These are phyloP conservation scores for Glaciozyma antarctica DNA, from an alignment of 768 basidiomycete genomes.

Conservation along the genomic window DNA sequence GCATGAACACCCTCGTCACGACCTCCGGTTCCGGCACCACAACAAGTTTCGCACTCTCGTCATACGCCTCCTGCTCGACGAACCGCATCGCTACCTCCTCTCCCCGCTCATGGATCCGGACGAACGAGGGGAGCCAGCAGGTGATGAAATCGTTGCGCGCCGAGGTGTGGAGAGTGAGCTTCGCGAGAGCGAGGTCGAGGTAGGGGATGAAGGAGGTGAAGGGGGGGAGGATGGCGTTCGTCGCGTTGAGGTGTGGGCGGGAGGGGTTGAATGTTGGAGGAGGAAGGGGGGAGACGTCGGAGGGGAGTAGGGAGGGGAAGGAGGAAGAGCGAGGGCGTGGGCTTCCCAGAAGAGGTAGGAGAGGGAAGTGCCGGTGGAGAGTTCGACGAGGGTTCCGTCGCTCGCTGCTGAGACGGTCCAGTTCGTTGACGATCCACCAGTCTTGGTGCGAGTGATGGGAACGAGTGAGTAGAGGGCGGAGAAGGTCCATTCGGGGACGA, in stretches of 20 bases:
- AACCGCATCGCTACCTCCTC: slow-evolving; percentile 45
- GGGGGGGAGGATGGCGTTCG: slow-evolving; percentile 30
- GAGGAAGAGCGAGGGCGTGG: slow-evolving; percentile 4
- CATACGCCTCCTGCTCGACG: slow-evolving; percentile 45
- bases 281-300: neutral
- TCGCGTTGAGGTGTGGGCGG: neutral
- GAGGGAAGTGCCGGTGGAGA: slow-evolving; percentile 36
- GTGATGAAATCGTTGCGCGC: slow-evolving; percentile 48
- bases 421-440: too few relatives aligned
- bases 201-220: too few relatives aligned
- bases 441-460: neutral
- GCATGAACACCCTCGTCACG: slow-evolving; percentile 11
- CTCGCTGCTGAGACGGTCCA: slow-evolving; percentile 41
- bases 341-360: slow-evolving; percentile 44
- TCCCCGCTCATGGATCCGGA: slow-evolving; percentile 36
- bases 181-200: slow-evolving; percentile 38
- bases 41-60: slow-evolving; percentile 41
- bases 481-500: slow-evolving; percentile 14
- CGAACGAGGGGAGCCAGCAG: slow-evolving; percentile 47
- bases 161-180: slow-evolving; percentile 43
- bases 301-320: neutral
- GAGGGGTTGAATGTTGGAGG: slow-evolving; percentile 15
- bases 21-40: slow-evolving; percentile 45
- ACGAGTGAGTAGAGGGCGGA: slow-evolving; percentile 10
- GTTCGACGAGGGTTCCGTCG: slow-evolving; percentile 39